Evolutionary conservation across 495 filamentous ascomycete genomes (phyloP).

Genomic region (Corynascus novoguineensis): DNA sequence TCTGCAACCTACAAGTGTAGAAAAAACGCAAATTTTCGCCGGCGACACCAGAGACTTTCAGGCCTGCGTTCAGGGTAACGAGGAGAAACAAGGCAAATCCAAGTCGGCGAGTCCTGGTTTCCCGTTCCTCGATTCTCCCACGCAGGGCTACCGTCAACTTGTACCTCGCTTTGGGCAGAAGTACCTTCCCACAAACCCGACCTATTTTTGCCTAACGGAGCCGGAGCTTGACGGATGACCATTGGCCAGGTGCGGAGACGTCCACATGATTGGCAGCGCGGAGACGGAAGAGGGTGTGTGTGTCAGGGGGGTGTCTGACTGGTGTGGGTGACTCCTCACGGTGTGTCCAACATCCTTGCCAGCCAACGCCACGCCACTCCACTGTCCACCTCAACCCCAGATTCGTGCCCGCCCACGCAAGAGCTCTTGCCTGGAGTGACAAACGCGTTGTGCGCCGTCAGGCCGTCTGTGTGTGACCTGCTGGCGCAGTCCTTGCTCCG

Average conservation of each 20-base stretch:
- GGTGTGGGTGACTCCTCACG: conserved; percentile 22
- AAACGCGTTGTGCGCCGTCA: conserved; percentile 25
- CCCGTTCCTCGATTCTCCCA: neutral
- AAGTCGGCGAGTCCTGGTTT: neutral
- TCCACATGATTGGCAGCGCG: conserved; percentile 11
- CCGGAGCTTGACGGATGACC: conserved; percentile 6
- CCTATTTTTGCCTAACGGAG: conserved; percentile 22
- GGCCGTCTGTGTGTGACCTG: conserved; percentile 27
- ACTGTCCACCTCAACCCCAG: conserved; percentile 21
- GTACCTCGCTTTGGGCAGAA: conserved; percentile 26
- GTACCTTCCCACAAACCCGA: conserved; percentile 18
- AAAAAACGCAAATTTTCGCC: neutral
- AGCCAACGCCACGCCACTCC: conserved; percentile 10
- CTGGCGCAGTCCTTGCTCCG: conserved; percentile 25
- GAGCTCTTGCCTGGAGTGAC: conserved; percentile 14
- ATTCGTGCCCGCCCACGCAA: conserved; percentile 21
- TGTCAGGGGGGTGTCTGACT: conserved; percentile 17
- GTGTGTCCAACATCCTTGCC: conserved; percentile 3
- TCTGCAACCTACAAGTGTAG: neutral
- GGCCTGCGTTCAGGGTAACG: neutral
- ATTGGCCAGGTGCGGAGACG: conserved; percentile 7
- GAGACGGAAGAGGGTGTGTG: conserved; percentile 20
- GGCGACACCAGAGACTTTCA: neutral
- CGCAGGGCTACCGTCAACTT: conserved; percentile 4
- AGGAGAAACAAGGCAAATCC: neutral